Evolutionary conservation across 2,329 filamentous ascomycete species (phyloP), one percentile per base, ranked within the genome.

Genomic region (Alternaria consortialis): DNA sequence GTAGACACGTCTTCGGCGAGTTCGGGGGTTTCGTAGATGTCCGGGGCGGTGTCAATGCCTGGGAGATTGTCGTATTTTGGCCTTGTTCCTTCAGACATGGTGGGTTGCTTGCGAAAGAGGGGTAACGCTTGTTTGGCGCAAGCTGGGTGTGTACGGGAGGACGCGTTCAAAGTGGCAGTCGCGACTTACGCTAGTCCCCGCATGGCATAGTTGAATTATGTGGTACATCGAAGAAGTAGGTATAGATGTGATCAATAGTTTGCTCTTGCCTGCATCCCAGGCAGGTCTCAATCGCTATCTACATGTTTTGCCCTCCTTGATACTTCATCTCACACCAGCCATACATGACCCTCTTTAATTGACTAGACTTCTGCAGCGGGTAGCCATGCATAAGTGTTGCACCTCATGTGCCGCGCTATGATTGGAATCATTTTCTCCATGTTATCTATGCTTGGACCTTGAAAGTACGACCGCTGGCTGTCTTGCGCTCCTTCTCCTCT

Each of bases 401-500:
- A 39, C 46, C 50, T 29, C 17, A 40, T 20, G 51, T 51, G 31
- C 25, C 37, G 13, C 39, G 17, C 31, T 48, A 17, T 34, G 32
- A 20, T 27, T 29, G 46, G n/a, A 32, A 25, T 15, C 20, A 34
- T 8, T 17, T 20, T 20, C 42, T 27, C 12, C 2, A 36, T 32
- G 17, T 29, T 25, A 17, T 43, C 32, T 64, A 79, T 57, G 72
- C 83, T 69, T 89, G 87, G 23, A 89, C 87, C 70, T 85, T 85
- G 87, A 99, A 99, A 43, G 94, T 97, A 74, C 95, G 88, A 67
- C 95, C 95, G 79, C 93, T 98, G 47, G 96, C 95, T 58, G 95
- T 99, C 88, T 99, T 99, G 75, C 92, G 90, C 83, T 99, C 96
- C 83, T 94, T 94, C 81, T 98, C 95, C 81, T 98, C 94, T 72